phyloP scores from a whole-genome alignment of 176 grass and related monocot genomes.

The Oropetium thomaeum region DNA sequence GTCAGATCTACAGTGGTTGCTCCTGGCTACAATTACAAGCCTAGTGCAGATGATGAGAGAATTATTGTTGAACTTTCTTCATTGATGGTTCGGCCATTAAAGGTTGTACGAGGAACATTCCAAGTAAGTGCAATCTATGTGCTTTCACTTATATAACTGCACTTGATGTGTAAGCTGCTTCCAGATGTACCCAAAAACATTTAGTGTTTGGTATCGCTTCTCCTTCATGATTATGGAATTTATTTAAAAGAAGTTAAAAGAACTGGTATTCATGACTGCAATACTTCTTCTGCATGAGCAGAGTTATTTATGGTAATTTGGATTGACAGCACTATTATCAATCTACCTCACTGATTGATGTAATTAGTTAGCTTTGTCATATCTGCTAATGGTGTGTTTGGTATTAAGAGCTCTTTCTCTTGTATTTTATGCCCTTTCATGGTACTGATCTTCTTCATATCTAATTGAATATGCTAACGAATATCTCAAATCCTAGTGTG shows the following conservation, averaged over 20 bases:
- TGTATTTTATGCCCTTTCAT: slow-evolving; percentile 10
- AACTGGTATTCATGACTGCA: slow-evolving; percentile 11
- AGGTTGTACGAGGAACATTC: slow-evolving; percentile 89
- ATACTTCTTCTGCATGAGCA: slow-evolving; percentile 10
- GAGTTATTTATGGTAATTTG: neutral
- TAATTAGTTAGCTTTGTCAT: slow-evolving; percentile 21
- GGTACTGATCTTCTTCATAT: slow-evolving; percentile 13
- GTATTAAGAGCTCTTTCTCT: slow-evolving; percentile 19
- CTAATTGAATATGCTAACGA: slow-evolving; percentile 21
- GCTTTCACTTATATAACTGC: slow-evolving; percentile 41
- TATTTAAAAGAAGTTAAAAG: slow-evolving; percentile 26
- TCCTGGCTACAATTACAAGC: slow-evolving; percentile 69
- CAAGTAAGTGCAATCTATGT: slow-evolving; percentile 77
- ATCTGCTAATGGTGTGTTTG: neutral
- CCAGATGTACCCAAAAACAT: slow-evolving; percentile 11
- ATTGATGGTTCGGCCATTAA: slow-evolving; percentile 77
- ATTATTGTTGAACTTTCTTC: slow-evolving; percentile 92
- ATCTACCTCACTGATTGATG: slow-evolving; percentile 17
- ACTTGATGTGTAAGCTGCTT: slow-evolving; percentile 26
- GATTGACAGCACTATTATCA: neutral
- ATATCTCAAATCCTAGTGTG: slow-evolving; percentile 22
- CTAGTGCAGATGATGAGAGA: slow-evolving; percentile 62
- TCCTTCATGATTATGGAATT: slow-evolving; percentile 32
- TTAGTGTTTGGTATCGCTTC: neutral
- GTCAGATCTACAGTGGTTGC: slow-evolving; percentile 63